These are phyloP conservation scores for Globisporangium paroecandrum DNA, from an alignment of 352 stramenopile species.

Conservation along the genomic window DNA sequence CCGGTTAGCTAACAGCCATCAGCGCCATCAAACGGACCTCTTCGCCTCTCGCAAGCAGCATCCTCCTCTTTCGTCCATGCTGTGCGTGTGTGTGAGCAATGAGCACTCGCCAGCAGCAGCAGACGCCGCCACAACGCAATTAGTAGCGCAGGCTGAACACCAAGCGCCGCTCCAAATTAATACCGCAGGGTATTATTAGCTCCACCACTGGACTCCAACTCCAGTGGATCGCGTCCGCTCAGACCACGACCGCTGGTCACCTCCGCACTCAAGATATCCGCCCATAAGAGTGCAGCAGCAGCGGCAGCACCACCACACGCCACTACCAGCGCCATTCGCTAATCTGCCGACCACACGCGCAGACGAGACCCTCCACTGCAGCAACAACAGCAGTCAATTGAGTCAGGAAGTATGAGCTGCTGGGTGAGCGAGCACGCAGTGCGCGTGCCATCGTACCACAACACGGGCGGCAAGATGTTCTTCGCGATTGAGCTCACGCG, in stretches of 20 bases:
- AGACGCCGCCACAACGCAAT: constrained; percentile 2
- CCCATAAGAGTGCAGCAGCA: neutral
- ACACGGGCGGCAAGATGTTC: constrained; percentile 23
- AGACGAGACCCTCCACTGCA: neutral
- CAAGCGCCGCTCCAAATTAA: neutral
- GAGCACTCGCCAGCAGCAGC: neutral
- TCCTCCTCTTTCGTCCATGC: neutral
- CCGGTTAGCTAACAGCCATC: constrained; percentile 13
- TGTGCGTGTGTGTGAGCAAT: no score
- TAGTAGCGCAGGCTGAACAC: neutral
- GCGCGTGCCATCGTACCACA: constrained; percentile 22
- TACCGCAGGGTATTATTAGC: neutral
- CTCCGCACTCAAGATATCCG: neutral
- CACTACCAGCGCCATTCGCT: neutral
- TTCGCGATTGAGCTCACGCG: constrained; percentile 24
- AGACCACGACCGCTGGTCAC: neutral
- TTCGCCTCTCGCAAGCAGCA: neutral
- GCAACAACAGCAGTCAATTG: neutral
- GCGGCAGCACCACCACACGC: neutral
- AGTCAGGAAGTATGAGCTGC: constrained; percentile 13
- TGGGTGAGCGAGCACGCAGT: constrained; percentile 22
- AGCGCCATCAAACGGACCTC: neutral
- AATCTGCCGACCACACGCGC: constrained; percentile 8
- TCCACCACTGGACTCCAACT: neutral
- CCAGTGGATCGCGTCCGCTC: neutral